Evolutionary conservation across 2,329 filamentous ascomycete species (phyloP).

Genomic region (Fusarium liriodendri): DNA sequence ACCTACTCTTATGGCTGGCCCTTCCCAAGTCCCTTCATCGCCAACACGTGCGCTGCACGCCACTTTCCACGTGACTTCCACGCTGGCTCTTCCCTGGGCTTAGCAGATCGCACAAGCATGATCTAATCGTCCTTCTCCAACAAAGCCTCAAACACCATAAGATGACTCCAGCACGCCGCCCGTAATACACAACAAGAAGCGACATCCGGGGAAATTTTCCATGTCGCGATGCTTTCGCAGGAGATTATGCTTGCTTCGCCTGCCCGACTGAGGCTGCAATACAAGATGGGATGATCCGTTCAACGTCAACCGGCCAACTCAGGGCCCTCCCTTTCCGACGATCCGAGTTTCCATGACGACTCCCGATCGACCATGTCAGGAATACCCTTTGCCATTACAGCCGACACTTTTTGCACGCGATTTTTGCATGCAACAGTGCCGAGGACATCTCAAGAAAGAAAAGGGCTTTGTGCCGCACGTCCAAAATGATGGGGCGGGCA

Average conservation of each 20-base stretch:
- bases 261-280: constrained; percentile 3
- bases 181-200: constrained; percentile 14
- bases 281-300: constrained; percentile 14
- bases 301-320: constrained; percentile 4
- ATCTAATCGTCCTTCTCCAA: constrained; percentile 37
- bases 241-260: not conserved
- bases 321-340: constrained; percentile 27
- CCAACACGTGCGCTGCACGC: constrained; percentile 8
- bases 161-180: constrained; percentile 21
- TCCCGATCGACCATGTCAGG: constrained; percentile 8
- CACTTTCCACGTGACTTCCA: constrained; percentile 32
- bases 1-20: not conserved
- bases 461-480: not conserved
- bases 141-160: constrained; percentile 31
- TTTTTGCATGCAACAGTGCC: not conserved
- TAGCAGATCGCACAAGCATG: constrained; percentile 36
- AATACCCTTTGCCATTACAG: not conserved
- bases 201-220: not conserved
- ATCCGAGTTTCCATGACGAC: constrained; percentile 32
- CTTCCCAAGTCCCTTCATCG: not conserved
- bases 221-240: constrained; percentile 7
- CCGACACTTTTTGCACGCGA: not conserved
- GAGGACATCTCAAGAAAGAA: not conserved
- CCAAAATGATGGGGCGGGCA: constrained; percentile 5
- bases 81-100: constrained; percentile 21